A percentile compares a stretch with the other conserved stretches of the same genome.
phyloP scores from a whole-genome alignment of 345 rosid species.

The Cardiospermum halicacabum region DNA sequence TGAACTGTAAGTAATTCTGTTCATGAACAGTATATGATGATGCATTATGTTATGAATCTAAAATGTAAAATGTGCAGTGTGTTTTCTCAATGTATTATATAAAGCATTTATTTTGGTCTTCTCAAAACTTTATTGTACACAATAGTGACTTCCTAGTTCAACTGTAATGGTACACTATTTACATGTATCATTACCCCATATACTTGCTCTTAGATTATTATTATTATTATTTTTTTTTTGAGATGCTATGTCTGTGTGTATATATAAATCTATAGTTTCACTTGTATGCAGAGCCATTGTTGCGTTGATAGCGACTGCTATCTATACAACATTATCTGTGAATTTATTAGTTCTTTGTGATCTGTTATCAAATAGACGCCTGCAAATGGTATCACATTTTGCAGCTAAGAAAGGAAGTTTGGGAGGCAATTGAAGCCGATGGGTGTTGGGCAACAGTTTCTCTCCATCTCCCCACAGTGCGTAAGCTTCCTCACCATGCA shows the following conservation, averaged over 20 bases:
- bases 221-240: too few species aligned
- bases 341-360: neutral
- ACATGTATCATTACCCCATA: too few species aligned
- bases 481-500: slow-evolving; percentile 60
- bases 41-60: neutral
- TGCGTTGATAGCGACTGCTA: neutral
- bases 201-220: neutral
- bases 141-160: neutral
- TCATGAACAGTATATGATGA: neutral
- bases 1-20: neutral
- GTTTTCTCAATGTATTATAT: neutral
- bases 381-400: slow-evolving; percentile 25
- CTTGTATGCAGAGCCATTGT: neutral
- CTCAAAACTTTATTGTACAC: neutral
- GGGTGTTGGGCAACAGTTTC: slow-evolving; percentile 17
- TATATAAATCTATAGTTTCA: too few species aligned
- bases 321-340: neutral
- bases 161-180: neutral
- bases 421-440: slow-evolving; percentile 12
- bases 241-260: too few species aligned
- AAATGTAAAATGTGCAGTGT: neutral
- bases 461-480: slow-evolving; percentile 53
- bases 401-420: slow-evolving; percentile 22
- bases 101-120: neutral
- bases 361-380: neutral